Conservation (phyloP, 164 flowering plant genomes). For the Tetracentron sinense region DNA sequence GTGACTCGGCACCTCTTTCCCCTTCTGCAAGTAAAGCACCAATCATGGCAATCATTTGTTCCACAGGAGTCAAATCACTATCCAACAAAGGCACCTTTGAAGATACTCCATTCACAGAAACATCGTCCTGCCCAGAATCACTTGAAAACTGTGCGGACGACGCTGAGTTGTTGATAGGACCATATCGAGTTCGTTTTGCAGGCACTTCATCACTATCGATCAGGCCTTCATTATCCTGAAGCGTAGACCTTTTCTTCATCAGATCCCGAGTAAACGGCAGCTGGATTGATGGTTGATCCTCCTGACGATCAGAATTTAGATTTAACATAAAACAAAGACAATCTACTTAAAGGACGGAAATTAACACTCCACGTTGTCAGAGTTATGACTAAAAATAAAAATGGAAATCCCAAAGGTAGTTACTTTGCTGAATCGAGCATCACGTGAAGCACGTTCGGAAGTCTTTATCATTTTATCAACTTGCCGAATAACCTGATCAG, state of each 20-base stretch:
- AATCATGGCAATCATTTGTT: slow-evolving; percentile 94
- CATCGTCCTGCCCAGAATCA: slow-evolving; percentile 45
- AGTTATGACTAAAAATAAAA: slow-evolving; percentile 5
- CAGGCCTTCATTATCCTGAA: slow-evolving; percentile 46
- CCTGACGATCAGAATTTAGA: slow-evolving; percentile 39
- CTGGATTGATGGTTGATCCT: slow-evolving; percentile 48
- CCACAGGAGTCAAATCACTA: slow-evolving; percentile 66
- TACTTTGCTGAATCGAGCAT: slow-evolving; percentile 65
- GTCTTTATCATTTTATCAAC: slow-evolving; percentile 74
- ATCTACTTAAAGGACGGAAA: slow-evolving; percentile 3
- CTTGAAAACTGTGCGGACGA: slow-evolving; percentile 24
- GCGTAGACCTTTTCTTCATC: slow-evolving; percentile 45
- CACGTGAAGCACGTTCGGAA: slow-evolving; percentile 69
- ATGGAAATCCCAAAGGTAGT: background rate
- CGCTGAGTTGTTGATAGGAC: slow-evolving; percentile 23
- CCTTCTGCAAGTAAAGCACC: slow-evolving; percentile 97
- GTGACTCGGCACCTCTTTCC: slow-evolving; percentile 89
- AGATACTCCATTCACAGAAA: slow-evolving; percentile 49
- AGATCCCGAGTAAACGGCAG: slow-evolving; percentile 39
- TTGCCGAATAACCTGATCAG: slow-evolving; percentile 90
- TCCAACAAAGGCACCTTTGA: slow-evolving; percentile 42
- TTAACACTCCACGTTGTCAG: background rate
- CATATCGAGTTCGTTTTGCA: slow-evolving; percentile 51
- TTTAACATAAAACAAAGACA: slow-evolving; percentile 2
- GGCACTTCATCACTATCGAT: slow-evolving; percentile 38